Conservation (phyloP, 345 rosid genomes). For the Aquilaria sinensis region DNA sequence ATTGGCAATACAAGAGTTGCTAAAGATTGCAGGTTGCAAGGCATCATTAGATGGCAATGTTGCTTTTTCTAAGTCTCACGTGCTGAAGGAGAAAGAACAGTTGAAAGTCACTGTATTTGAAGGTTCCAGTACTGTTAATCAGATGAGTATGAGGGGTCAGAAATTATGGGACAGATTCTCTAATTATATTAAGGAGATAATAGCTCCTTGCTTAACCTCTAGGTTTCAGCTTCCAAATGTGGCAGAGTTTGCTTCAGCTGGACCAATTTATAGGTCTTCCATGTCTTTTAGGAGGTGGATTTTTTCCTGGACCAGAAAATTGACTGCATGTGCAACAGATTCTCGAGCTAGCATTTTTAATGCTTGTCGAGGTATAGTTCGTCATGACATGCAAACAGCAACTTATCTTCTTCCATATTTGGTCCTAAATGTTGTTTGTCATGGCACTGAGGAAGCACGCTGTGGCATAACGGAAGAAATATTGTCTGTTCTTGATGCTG, state of each 20-base stretch:
- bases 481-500: conserved; percentile 83
- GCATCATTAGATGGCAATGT: conserved; percentile 80
- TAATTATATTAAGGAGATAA: conserved; percentile 87
- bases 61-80: conserved; percentile 32
- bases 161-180: conserved; percentile 91
- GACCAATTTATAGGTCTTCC: conserved; percentile 80
- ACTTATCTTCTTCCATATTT: conserved; percentile 84
- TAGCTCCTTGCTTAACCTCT: conserved; percentile 95
- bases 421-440: conserved; percentile 83
- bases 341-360: conserved; percentile 79
- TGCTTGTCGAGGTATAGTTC: conserved; percentile 95
- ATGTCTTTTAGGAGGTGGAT: conserved; percentile 98
- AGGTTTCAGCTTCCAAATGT: conserved; percentile 90
- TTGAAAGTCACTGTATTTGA: conserved; percentile 20
- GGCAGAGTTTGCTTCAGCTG: conserved; percentile 60
- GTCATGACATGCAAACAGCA: conserved; percentile 95
- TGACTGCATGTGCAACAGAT: conserved; percentile 84
- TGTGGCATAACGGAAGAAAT: conserved; percentile 80
- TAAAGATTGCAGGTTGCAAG: conserved; percentile 95
- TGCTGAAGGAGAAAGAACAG: conserved; percentile 29
- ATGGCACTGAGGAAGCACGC: conserved; percentile 82
- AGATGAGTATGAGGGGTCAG: conserved; percentile 69
- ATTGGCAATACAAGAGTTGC: conserved; percentile 93
- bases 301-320: conserved; percentile 72
- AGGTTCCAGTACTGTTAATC: conserved; percentile 29